These are phyloP conservation scores for Piloderma croceum DNA, from an alignment of 768 basidiomycete species.

Conservation along the genomic window DNA sequence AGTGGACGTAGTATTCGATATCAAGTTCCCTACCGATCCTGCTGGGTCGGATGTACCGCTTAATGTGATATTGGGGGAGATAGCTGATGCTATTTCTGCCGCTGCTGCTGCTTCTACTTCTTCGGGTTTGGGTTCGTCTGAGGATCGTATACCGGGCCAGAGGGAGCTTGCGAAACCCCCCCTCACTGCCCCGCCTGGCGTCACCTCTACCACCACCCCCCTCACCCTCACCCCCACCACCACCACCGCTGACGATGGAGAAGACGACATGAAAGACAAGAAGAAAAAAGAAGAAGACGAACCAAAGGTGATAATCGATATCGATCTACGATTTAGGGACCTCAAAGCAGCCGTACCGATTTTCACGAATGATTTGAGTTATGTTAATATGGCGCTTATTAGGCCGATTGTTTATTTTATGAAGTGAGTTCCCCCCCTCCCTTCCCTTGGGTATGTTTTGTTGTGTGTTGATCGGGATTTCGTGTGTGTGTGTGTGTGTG, in stretches of 20 bases:
- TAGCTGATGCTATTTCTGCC: constrained; percentile 82
- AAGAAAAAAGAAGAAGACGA: constrained; percentile 23
- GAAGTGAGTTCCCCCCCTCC: constrained; percentile 57
- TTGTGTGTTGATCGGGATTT: not conserved
- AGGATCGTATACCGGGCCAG: constrained; percentile 77
- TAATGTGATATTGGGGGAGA: constrained; percentile 81
- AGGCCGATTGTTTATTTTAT: constrained; percentile 97
- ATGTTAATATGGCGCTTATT: constrained; percentile 88
- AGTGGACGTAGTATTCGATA: constrained; percentile 93
- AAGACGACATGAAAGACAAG: not conserved
- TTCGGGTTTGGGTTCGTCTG: constrained; percentile 34
- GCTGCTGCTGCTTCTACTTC: constrained; percentile 42
- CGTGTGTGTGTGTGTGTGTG: constrained; percentile 10
- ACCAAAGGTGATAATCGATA: constrained; percentile 71
- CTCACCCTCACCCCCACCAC: too few relatives aligned
- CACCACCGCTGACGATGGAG: constrained; percentile 11
- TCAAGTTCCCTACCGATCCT: constrained; percentile 88
- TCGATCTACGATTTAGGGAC: constrained; percentile 92
- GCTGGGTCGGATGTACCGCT: constrained; percentile 61
- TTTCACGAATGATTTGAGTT: constrained; percentile 82
- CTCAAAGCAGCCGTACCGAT: constrained; percentile 92
- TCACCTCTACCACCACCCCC: too few relatives aligned
- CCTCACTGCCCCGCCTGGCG: constrained; percentile 60
- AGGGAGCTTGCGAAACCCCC: constrained; percentile 83
- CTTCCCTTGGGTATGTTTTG: constrained; percentile 2